Conservation (phyloP, 2,329 filamentous ascomycete genomes). For the Trichoderma semiorbis region DNA sequence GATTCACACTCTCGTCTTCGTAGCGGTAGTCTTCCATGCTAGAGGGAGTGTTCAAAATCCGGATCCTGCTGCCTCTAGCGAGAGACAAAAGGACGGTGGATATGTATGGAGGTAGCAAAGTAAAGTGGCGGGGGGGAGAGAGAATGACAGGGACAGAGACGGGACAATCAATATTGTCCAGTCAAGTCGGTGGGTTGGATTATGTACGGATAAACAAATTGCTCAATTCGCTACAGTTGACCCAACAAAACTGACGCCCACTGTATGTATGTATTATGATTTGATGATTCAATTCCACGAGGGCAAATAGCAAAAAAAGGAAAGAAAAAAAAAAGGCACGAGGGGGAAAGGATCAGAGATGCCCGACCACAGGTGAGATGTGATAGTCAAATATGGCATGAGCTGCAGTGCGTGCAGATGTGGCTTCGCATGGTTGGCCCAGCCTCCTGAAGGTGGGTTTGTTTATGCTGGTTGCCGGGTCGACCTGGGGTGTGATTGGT, state of each 20-base stretch:
- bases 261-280: background rate
- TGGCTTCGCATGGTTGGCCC: conserved; percentile 32
- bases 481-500: conserved; percentile 21
- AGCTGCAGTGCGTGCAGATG: conserved; percentile 20
- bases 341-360: conserved; percentile 3
- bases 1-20: background rate
- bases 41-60: conserved; percentile 46
- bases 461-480: conserved; percentile 37
- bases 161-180: background rate
- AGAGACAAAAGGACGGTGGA: conserved; percentile 1
- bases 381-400: background rate
- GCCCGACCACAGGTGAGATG: conserved; percentile 2
- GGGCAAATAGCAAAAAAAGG: background rate
- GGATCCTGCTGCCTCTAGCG: conserved; percentile 27
- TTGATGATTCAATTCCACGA: background rate
- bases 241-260: background rate
- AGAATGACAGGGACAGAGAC: conserved; percentile 8
- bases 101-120: background rate
- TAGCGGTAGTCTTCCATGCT: conserved; percentile 19
- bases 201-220: background rate
- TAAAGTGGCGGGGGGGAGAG: conserved; percentile 10
- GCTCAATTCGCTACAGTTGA: background rate
- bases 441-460: conserved; percentile 26
- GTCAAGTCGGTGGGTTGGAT: background rate
- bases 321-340: background rate